Evolutionary conservation across 495 filamentous ascomycete genomes (phyloP), one percentile per base, ranked within the genome.

Genomic region (Penicillium flavigenum): DNA sequence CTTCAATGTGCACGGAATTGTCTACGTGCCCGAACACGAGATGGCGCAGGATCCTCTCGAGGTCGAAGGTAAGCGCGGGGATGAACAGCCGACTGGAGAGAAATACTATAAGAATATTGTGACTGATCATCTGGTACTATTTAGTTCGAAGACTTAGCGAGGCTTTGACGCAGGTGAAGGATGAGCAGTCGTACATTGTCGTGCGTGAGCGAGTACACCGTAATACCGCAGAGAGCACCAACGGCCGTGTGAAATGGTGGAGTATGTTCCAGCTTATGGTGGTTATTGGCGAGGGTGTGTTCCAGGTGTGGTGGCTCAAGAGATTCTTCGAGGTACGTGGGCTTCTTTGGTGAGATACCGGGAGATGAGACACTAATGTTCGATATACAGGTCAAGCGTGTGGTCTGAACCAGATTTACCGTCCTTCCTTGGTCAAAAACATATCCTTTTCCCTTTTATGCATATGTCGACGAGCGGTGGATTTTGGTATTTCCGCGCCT

Each of bases 261-360:
- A 97, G 92, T 71, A 83, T 98, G 59, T 98, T 98, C 76, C 92
- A 98, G 74, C 81, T 98, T 56, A 83, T 85, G 50, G 88, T 98
- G 54, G 82, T 98, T 47, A 80, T 94, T 57, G 94, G 88, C 45
- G 90, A 96, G 79, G 91, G 91, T 65, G 78, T 97, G 49, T 98
- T 98, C 81, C 94, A 98, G 76, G 95, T 98, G 59, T 98, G 95
- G 94, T 98, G 94, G 90, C 70, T 98, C 72, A 93, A 96, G 81
- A 79, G 95, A 67, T 98, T 98, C 79, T 98, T 98, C 70, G 94
- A 98, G 89, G 93, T 96, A 27, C 59, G 71, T 66, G 46, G 17
- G 5, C 44, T 43, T 3, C 29, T 39, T 20, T 45, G 8, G 3
- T 19, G 34, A 16, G 16, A 16, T 6, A 46, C n/a, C 3, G 3